Conservation (phyloP, 768 basidiomycete genomes). For the Leccinum pellstonianum region DNA sequence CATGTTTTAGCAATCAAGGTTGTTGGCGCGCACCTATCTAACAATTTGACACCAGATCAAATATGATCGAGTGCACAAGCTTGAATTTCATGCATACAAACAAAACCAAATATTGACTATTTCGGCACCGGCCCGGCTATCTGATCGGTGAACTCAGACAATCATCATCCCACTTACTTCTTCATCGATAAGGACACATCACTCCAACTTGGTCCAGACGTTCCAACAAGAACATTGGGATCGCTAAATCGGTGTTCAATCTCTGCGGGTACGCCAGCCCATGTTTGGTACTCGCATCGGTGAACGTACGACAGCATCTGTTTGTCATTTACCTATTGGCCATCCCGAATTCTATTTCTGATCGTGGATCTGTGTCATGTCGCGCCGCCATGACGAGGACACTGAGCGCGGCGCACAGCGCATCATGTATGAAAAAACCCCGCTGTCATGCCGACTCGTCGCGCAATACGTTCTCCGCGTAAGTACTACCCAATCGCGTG, state of each 20-base stretch:
- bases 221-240: background rate
- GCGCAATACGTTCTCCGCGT: background rate
- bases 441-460: background rate
- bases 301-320: background rate
- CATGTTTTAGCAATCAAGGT: constrained; percentile 3
- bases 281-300: background rate
- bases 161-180: background rate
- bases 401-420: background rate
- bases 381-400: too few relatives aligned
- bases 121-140: background rate
- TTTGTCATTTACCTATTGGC: too few relatives aligned
- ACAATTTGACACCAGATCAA: background rate
- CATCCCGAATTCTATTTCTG: too few relatives aligned
- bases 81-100: background rate
- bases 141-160: background rate
- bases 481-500: background rate
- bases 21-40: background rate
- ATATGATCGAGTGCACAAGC: background rate
- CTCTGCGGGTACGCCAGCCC: background rate
- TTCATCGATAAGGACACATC: background rate
- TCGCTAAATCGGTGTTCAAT: background rate
- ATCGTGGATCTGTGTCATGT: too few relatives aligned
- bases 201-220: background rate
- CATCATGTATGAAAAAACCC: background rate
- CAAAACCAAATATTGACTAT: background rate